A percentile compares a stretch with the other conserved stretches of the same genome.
These are phyloP conservation scores for Aphanomyces euteiches DNA, from an alignment of 352 stramenopile species.

Conservation along the genomic window DNA sequence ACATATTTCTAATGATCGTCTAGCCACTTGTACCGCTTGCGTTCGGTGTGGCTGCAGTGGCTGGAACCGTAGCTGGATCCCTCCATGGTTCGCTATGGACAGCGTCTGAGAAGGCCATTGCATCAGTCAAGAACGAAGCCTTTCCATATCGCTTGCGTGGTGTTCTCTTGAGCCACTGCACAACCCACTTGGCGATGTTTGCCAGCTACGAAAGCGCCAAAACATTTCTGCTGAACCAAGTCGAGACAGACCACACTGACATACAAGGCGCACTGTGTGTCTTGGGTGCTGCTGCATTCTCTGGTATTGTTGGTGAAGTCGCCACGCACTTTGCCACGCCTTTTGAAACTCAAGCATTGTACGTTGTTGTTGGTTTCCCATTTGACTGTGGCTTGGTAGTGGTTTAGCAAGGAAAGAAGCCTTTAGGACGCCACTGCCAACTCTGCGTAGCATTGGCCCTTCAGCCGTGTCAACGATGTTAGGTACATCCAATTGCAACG, in stretches of 20 bases:
- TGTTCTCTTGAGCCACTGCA: conserved; percentile 18
- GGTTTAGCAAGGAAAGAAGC: background rate
- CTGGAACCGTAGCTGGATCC: conserved; percentile 8
- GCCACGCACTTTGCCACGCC: conserved; percentile 9
- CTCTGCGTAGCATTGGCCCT: conserved; percentile 14
- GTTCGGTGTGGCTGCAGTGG: conserved; percentile 7
- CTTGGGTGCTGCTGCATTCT: conserved; percentile 6
- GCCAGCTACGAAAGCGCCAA: conserved; percentile 14
- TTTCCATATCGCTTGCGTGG: conserved; percentile 1
- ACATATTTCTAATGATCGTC: background rate
- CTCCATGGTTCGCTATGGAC: conserved; percentile 19
- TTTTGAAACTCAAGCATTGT: conserved; percentile 16
- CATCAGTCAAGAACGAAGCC: conserved; percentile 1
- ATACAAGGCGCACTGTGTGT: conserved; percentile 10
- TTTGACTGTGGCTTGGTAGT: background rate
- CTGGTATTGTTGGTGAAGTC: conserved; percentile 23
- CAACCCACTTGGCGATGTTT: conserved; percentile 27
- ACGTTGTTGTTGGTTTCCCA: background rate
- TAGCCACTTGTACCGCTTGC: conserved; percentile 5
- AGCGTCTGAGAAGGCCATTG: background rate
- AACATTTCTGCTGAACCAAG: background rate
- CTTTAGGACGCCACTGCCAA: background rate
- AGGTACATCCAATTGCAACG: background rate
- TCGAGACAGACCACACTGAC: conserved; percentile 6
- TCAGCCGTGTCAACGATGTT: conserved; percentile 22